phyloP scores from a whole-genome alignment of 306 rosid genomes.

The Astragalus membranaceus region DNA sequence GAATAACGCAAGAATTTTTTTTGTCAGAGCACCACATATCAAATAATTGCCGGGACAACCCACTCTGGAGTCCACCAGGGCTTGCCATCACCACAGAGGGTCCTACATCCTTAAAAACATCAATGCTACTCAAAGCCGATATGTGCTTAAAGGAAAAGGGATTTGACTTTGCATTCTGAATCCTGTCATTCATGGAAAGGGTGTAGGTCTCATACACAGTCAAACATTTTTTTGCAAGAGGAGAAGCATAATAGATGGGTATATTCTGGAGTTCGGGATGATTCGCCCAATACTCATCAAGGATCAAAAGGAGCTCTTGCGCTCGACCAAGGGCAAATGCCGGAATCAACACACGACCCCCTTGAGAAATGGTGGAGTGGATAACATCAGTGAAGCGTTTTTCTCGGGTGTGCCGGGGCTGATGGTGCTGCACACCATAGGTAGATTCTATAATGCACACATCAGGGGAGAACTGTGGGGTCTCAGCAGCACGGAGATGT shows the following conservation, averaged over 20 bases:
- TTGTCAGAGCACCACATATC: constrained; percentile 95
- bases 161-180: constrained; percentile 87
- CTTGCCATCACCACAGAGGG: constrained; percentile 99
- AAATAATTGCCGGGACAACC: constrained; percentile 79
- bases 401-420: constrained; percentile 78
- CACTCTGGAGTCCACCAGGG: constrained; percentile 87
- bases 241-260: constrained; percentile 95
- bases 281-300: constrained; percentile 91
- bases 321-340: constrained; percentile 94
- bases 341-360: constrained; percentile 94
- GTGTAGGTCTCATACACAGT: constrained; percentile 91
- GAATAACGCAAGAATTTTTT: constrained; percentile 74
- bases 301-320: constrained; percentile 87
- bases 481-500: constrained; percentile 96
- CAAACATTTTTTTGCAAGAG: constrained; percentile 88
- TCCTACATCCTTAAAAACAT: constrained; percentile 74
- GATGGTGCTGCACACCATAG: constrained; percentile 92
- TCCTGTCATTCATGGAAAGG: constrained; percentile 93
- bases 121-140: constrained; percentile 81
- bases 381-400: constrained; percentile 89
- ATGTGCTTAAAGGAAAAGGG: constrained; percentile 78
- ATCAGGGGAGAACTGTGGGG: constrained; percentile 92
- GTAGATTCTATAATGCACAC: constrained; percentile 93
- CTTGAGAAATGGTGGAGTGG: constrained; percentile 84
- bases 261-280: constrained; percentile 89